phyloP scores from a whole-genome alignment of 345 rosid genomes.

The Brassica rapa region DNA sequence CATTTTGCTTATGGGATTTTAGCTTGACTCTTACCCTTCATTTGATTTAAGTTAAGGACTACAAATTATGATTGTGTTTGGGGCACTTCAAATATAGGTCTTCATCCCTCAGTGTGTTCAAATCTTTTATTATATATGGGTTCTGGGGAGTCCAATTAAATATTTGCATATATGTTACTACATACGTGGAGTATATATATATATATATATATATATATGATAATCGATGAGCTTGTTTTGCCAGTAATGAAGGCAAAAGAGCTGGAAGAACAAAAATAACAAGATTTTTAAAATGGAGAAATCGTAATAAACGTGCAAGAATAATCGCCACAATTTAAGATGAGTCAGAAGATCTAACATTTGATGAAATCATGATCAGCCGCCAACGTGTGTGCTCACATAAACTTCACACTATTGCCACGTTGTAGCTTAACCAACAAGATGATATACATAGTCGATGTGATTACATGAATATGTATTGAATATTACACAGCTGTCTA shows the following conservation, averaged over 20 bases:
- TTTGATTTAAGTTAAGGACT: not conserved
- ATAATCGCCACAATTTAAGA: not conserved
- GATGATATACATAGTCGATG: not conserved
- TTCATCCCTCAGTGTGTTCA: not conserved
- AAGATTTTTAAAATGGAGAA: not conserved
- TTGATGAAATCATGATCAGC: not conserved
- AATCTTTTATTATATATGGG: too few relatives aligned
- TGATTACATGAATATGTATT: not conserved
- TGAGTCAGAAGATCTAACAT: not conserved
- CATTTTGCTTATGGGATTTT: not conserved
- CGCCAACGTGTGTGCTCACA: constrained; percentile 18
- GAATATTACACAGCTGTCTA: not conserved
- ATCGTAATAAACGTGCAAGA: not conserved
- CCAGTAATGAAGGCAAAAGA: not conserved
- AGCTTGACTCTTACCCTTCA: not conserved
- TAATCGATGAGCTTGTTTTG: too few relatives aligned
- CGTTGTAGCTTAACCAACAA: constrained; percentile 18
- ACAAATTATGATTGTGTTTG: too few relatives aligned
- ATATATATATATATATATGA: too few relatives aligned
- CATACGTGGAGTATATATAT: too few relatives aligned
- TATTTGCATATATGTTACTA: too few relatives aligned
- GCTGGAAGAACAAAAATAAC: not conserved
- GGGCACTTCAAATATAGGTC: not conserved
- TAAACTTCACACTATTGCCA: constrained; percentile 13
- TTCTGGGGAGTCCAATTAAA: too few relatives aligned